Evolutionary conservation across 2,329 filamentous ascomycete species (phyloP), one percentile per base, ranked within the genome.

Genomic region (Aspergillus oerlinghausenensis): DNA sequence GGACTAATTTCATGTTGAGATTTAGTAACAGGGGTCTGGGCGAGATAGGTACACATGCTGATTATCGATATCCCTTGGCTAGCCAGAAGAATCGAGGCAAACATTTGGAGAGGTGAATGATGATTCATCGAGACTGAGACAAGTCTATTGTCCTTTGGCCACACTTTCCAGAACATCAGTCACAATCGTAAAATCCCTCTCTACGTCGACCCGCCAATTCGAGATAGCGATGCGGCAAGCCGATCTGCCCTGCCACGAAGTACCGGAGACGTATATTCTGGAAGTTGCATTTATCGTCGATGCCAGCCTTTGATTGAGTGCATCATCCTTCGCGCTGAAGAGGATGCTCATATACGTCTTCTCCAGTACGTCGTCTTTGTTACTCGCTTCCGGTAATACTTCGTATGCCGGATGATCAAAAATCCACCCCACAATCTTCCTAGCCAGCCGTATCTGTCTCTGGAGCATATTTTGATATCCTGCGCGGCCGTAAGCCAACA

Each of bases 181-280:
- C 17, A 95, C 82, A n/a, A 90, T 70, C 21, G 73, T 75, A 58
- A 87, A 75, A 68, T 96, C 92, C 58, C 81, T 80, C 50, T 85
- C 79, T 0, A 86, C 80, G 66, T 92, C 81, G 1, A 89, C 87
- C 71, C 84, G 84, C 90, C 92, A 96, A 67, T 89, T 97, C 42
- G 89, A 88, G 45, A 96, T 85, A 0, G 93, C 92, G 64, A 96
- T 84, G n/a, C 93, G 82, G 59, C 87, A 88, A 8, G 92, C 92
- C 55, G 86, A 83, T 55, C 79, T 76, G 0, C 88, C 89, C 45
- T 85, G 79, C 91, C 92, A 97, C 49, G 75, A 80, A 11, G 90
- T 96, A 0, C 89, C 89, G 58, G 89, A 92, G 4, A 96, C 88
- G 67, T 92, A 96, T 66, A 96, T 88, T 67, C 84, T 84, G 43